phyloP scores from a whole-genome alignment of 2,329 filamentous ascomycete species.

The Samsoniella hepiali region DNA sequence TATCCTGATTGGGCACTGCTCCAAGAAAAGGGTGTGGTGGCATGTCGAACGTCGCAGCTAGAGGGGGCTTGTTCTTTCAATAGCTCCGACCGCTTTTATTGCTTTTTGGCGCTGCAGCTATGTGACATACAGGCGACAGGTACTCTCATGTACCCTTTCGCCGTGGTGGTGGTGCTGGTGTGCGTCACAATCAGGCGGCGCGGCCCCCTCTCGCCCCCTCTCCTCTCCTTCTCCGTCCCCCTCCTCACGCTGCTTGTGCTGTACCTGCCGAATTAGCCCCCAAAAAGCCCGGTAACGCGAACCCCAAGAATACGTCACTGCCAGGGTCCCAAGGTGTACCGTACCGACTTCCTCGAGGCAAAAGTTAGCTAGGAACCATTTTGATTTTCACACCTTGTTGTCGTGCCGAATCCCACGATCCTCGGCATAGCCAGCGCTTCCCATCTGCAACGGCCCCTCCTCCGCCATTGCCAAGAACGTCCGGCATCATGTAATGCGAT shows the following conservation, averaged over 20 bases:
- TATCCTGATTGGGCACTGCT: not conserved
- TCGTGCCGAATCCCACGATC: no score
- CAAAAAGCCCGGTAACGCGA: not conserved
- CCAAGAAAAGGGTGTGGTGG: not conserved
- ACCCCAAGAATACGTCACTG: not conserved
- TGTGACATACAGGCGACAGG: not conserved
- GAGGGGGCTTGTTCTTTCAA: not conserved
- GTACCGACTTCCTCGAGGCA: no score
- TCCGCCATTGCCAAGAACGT: no score
- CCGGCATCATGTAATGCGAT: no score
- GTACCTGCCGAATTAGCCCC: not conserved
- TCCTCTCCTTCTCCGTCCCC: not conserved
- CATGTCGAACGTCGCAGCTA: not conserved
- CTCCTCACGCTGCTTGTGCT: not conserved
- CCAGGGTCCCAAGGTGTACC: not conserved
- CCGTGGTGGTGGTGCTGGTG: not conserved
- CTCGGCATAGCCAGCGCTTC: no score
- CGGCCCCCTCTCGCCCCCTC: not conserved
- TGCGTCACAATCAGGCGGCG: constrained; percentile 7
- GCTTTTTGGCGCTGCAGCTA: not conserved
- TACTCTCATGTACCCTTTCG: constrained; percentile 8
- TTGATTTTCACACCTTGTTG: no score
- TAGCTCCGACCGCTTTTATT: not conserved
- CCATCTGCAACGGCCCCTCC: no score
- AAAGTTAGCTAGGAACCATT: no score